These are phyloP conservation scores for Chlamydomonas schloesseri DNA, from an alignment of 139 green algal genomes.

Conservation along the genomic window DNA sequence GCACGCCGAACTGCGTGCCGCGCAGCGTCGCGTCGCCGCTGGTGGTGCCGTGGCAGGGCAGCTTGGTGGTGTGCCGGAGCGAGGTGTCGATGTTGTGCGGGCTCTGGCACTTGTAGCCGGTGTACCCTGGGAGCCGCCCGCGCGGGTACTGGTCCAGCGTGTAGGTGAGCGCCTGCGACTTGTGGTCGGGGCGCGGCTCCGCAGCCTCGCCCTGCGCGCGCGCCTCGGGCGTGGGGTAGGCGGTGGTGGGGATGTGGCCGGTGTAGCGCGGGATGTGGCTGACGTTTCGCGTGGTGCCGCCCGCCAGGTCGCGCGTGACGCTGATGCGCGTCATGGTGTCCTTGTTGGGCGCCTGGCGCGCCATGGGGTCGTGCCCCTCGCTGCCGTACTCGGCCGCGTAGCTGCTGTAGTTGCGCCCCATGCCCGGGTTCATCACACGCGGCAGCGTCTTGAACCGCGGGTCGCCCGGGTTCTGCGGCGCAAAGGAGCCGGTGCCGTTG, in stretches of 20 bases:
- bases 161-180: slow-evolving; percentile 60
- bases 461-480: not conserved
- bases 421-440: slow-evolving; percentile 56
- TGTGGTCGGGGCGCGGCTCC: slow-evolving; percentile 50
- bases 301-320: slow-evolving; percentile 62
- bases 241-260: slow-evolving; percentile 62
- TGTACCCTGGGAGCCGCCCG: slow-evolving; percentile 65
- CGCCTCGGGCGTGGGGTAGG: slow-evolving; percentile 35
- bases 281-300: slow-evolving; percentile 62
- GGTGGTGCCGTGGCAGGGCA: slow-evolving; percentile 62
- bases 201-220: slow-evolving; percentile 34
- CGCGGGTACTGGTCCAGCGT: slow-evolving; percentile 68
- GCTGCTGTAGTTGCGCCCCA: slow-evolving; percentile 21
- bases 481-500: too few relatives aligned
- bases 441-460: slow-evolving; percentile 50
- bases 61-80: slow-evolving; percentile 22
- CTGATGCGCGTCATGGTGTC: slow-evolving; percentile 46
- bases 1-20: slow-evolving; percentile 10
- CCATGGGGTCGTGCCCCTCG: slow-evolving; percentile 59
- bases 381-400: slow-evolving; percentile 52
- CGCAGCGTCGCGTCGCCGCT: slow-evolving; percentile 55
- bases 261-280: slow-evolving; percentile 72
- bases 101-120: slow-evolving; percentile 55
- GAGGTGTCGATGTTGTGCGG: slow-evolving; percentile 29
- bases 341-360: slow-evolving; percentile 41